Base-by-base conservation (phyloP, 1,139 yeast species). In the Oligophagozyma castellii region DNA sequence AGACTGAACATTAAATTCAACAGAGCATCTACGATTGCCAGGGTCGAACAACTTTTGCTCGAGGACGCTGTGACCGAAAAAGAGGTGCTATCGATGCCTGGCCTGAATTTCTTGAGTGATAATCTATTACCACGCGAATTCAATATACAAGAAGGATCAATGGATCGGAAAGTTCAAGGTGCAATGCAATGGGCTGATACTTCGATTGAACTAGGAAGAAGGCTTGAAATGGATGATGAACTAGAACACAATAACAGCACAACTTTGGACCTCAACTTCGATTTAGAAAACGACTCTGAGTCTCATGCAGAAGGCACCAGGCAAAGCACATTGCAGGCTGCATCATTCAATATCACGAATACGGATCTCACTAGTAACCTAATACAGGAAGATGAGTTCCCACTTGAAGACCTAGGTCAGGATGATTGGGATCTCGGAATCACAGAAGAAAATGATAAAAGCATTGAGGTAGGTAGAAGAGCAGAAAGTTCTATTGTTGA, bases 51-150 rank as follows among this genome's bases (percentile, higher is more conserved):
- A 33, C 59, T 78, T 34, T 67, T 75, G 1, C 63, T 81, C 36
- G 73, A 68, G 41, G 93, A 84, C 54, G 79, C 79, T 23, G 76
- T 83, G 24, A 77, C 94, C 0, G 81, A 75, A 33, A 67, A 73
- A 27, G 93, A 83, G 46, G 68, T 81, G 40, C 58, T 78, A 28
- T 67, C 65, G 39, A 76, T 71, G 41, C 79, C 73, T 25, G 77
- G 73, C 23, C 59, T 77, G 40, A 64, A 65, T 27, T 64, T 77
- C 40, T 31, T 51, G 22, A 28, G 37, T 24, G 46, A 46, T 16
- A 29, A 30, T 11, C 26, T 27, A 16, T 23, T 32, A 6, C 34
- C 46, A 8, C 36, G 26, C 12, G 44, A 36, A 3, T 33, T 44
- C 12, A 26, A 42, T 35, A 36, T 24, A 11, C 32, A 36, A n/a